Evolutionary conservation across 768 basidiomycete species (phyloP), one percentile per base, ranked within the genome.

Genomic region (Kwoniella mangroviensis): DNA sequence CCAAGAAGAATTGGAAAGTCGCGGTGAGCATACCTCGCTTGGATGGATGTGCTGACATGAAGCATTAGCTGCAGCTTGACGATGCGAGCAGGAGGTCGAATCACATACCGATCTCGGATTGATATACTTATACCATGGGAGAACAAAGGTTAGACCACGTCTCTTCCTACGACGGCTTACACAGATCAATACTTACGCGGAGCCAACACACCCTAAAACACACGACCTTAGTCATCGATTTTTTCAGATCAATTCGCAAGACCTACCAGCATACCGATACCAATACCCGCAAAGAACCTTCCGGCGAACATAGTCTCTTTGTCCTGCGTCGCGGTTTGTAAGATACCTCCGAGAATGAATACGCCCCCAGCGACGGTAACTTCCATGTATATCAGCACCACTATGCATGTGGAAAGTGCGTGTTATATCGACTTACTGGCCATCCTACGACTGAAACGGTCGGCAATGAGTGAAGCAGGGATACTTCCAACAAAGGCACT

Each of bases 11-110:
- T 59, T 67, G 57, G 68, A 58, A 75, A 17, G 63, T 68, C 17
- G 68, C 71, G 56, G 66, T 59, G 54, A 90, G 85, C 92, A 92
- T 85, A 91, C 92, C 88, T 85, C 9, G 87, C 85, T 82, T 76
- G 69, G 73, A 81, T 66, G 52, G 69, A 91, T 85, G 92, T 90
- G 73, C 75, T 68, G 41, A 24, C 49, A 24, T 17, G 17, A 15
- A 2, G 4, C 28, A 34, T 66, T 42, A 66, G 65, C 65, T 15
- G 12, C 21, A 17, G 15, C 24, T 22, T 40, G 0, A 49, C 12
- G 13, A 56, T 12, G 21, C 54, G 26, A 19, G 34, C 58, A 26
- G 13, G 0, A 11, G 26, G 41, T 22, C 24, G 45, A 19, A 19
- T 9, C 12, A 58, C 65, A 53, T 34, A 66, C 65, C 67, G 61